Evolutionary conservation across 768 basidiomycete genomes (phyloP).

Genomic region (Termitomyces titanicus): DNA sequence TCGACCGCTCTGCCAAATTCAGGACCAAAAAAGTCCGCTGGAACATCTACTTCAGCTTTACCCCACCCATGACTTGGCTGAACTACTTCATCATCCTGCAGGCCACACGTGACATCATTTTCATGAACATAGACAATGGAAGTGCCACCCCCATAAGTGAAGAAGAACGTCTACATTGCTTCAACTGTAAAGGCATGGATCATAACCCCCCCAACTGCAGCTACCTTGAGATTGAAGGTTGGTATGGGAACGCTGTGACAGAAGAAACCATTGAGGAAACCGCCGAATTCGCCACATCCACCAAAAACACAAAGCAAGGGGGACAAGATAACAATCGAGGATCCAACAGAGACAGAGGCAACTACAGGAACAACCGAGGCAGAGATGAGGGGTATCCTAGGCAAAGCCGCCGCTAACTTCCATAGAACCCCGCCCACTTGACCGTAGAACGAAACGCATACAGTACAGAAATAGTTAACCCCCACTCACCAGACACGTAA

Average conservation of each 20-base stretch:
- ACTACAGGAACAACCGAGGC: too few species aligned
- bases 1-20: not conserved
- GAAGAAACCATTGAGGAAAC: too few species aligned
- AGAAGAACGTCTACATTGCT: not conserved
- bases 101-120: not conserved
- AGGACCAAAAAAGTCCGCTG: not conserved
- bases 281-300: too few species aligned
- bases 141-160: not conserved
- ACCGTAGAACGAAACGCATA: too few species aligned
- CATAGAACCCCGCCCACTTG: too few species aligned
- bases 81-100: not conserved
- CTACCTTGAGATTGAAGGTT: not conserved
- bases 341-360: too few species aligned
- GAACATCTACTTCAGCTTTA: not conserved
- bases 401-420: too few species aligned
- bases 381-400: too few species aligned
- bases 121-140: not conserved
- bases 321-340: too few species aligned
- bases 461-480: too few species aligned
- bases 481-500: too few species aligned
- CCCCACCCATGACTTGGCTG: not conserved
- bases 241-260: not conserved
- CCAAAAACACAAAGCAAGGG: too few species aligned
- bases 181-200: not conserved
- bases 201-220: not conserved